These are phyloP conservation scores for Triticum monococcum DNA, from an alignment of 176 grass and related monocot species.

Conservation along the genomic window DNA sequence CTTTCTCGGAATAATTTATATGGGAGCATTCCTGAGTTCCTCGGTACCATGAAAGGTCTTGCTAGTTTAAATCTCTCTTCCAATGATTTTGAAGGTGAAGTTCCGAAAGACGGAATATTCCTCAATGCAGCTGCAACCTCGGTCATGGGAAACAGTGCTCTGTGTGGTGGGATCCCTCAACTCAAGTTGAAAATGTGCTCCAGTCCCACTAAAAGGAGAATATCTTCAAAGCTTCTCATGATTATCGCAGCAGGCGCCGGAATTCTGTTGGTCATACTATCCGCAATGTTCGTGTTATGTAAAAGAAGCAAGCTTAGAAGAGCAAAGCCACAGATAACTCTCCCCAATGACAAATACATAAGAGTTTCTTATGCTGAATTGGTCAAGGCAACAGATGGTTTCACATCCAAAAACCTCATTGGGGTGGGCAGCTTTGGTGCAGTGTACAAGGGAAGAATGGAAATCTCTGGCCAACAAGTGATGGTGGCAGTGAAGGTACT, in stretches of 20 bases:
- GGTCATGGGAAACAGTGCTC: not conserved
- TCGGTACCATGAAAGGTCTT: not conserved
- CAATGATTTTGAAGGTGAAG: constrained; percentile 11
- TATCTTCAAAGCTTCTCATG: constrained; percentile 8
- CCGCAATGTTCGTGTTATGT: not conserved
- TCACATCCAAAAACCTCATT: not conserved
- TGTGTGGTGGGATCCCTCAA: constrained; percentile 9
- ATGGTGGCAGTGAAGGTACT: constrained; percentile 18
- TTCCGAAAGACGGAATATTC: not conserved
- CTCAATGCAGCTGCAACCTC: not conserved
- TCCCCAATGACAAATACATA: not conserved
- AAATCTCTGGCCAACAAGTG: constrained; percentile 8
- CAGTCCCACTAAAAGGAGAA: not conserved
- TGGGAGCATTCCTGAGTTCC: not conserved
- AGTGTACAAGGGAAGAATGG: constrained; percentile 19
- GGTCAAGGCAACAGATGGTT: constrained; percentile 10
- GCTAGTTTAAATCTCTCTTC: constrained; percentile 1
- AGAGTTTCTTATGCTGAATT: constrained; percentile 32
- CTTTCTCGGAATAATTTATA: constrained; percentile 10
- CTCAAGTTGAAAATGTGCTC: constrained; percentile 8
- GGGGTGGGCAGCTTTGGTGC: constrained; percentile 18
- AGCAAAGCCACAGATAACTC: not conserved
- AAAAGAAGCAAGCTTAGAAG: constrained; percentile 2
- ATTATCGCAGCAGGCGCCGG: not conserved
- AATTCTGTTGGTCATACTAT: not conserved